Base-by-base conservation (phyloP, 176 grass and related monocot genomes). In the Poa pratensis region DNA sequence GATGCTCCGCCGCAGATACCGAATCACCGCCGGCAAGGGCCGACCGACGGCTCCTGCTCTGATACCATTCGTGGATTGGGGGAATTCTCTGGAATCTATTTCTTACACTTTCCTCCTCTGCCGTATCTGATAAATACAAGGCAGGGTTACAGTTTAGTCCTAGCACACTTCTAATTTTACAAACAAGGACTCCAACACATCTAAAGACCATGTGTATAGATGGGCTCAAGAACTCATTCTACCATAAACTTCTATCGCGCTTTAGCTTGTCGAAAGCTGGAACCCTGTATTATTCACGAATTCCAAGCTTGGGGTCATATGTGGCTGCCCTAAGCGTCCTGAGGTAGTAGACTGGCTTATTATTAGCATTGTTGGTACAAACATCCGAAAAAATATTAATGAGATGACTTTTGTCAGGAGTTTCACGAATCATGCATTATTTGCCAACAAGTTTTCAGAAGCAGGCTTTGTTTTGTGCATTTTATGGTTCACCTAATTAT, bases 151-250 rank as follows among this genome's bases (percentile, higher is more conserved):
- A 43, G 40, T 43, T 43, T 9, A 9, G 40, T 43, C 40, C 40
- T 9, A 9, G 6, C 6, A 43, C 6, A 43, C 40, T 43, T 43
- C 40, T 43, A 43, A 6, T 43, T 43, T 43, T 43, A 9, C 40
- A 43, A 43, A 43, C 7, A 43, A 43, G 57, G 49, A 68, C 40
- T 43, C 40, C 40, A 43, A 43, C 40, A 43, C 40, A n/a, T 80
- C 76, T 17, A 76, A 84, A 60, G 81, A 80, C 9, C 23, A 87
- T n/a, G 23, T 87, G 89, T 85, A 91, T 42, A 88, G 77, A 19
- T 72, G 85, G 63, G 81, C 89, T 87, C 14, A 88, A 65, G 53
- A 81, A 81, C 23, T 57, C 76, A 87, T 91, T 81, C 70, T 69
- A 37, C 45, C 59, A 76, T 84, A 84, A 64, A 76, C 55, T 80